Evolutionary conservation across 805 yeast species (phyloP).

Genomic region (Lipomyces sp.): DNA sequence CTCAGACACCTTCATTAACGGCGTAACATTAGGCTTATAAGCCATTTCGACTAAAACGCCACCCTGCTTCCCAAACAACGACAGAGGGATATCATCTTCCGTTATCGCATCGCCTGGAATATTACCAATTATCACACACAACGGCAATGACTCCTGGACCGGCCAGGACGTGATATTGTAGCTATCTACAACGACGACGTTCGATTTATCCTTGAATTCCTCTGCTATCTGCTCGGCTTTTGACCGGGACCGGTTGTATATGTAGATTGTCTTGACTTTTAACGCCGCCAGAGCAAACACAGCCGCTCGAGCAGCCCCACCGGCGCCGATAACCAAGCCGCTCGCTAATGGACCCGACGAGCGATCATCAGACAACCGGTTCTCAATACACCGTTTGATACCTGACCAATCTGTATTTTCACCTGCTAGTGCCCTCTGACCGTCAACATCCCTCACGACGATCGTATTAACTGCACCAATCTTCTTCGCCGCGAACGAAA

Average conservation of each 20-base stretch:
- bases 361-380: neutral
- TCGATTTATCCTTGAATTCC: slow-evolving; percentile 56
- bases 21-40: slow-evolving; percentile 86
- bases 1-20: slow-evolving; percentile 78
- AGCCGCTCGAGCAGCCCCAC: slow-evolving; percentile 97
- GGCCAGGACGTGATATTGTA: slow-evolving; percentile 24
- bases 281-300: slow-evolving; percentile 77
- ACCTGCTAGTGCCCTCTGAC: slow-evolving; percentile 50
- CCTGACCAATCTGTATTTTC: slow-evolving; percentile 98
- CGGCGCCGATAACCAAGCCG: slow-evolving; percentile 90
- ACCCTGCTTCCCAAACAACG: slow-evolving; percentile 16
- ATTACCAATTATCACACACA: slow-evolving; percentile 29
- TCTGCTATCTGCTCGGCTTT: slow-evolving; percentile 64
- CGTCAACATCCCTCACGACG: slow-evolving; percentile 46
- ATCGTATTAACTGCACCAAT: slow-evolving; percentile 97
- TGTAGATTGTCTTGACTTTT: slow-evolving; percentile 79
- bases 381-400: slow-evolving; percentile 71
- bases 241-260: slow-evolving; percentile 77
- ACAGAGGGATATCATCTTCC: slow-evolving; percentile 14
- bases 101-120: slow-evolving; percentile 33
- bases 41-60: slow-evolving; percentile 80
- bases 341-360: slow-evolving; percentile 75
- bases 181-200: slow-evolving; percentile 24
- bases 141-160: slow-evolving; percentile 6
- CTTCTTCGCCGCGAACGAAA: slow-evolving; percentile 74